Evolutionary conservation across 148 eudicot genomes (phyloP).

Genomic region (Rhododendron simsii): DNA sequence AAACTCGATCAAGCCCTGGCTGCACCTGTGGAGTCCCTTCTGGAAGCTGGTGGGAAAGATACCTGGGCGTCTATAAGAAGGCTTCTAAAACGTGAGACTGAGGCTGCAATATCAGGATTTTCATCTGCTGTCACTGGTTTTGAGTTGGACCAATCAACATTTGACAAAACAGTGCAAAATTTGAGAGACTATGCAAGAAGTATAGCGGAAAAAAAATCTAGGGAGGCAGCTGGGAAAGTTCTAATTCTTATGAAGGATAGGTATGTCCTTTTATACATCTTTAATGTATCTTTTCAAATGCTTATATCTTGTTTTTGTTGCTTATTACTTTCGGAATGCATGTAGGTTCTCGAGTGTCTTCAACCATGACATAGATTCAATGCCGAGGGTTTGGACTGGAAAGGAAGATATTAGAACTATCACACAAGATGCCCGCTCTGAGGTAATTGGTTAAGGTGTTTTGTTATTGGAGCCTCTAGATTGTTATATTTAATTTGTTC

Average conservation of each 20-base stretch:
- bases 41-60: slow-evolving; percentile 27
- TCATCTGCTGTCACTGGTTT: slow-evolving; percentile 22
- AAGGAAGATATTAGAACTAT: slow-evolving; percentile 44
- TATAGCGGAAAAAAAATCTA: slow-evolving; percentile 33
- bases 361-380: slow-evolving; percentile 41
- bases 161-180: slow-evolving; percentile 22
- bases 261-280: slow-evolving; percentile 11
- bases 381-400: slow-evolving; percentile 56
- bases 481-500: neutral
- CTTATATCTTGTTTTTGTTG: neutral
- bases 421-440: slow-evolving; percentile 35
- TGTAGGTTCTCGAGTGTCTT: slow-evolving; percentile 38
- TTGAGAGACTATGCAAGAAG: slow-evolving; percentile 32
- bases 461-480: neutral
- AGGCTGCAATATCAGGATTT: slow-evolving; percentile 15
- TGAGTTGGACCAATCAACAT: slow-evolving; percentile 27
- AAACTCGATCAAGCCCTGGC: slow-evolving; percentile 24
- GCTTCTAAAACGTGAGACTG: slow-evolving; percentile 33
- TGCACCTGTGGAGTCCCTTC: slow-evolving; percentile 36
- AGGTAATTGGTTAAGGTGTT: slow-evolving; percentile 19
- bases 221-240: slow-evolving; percentile 43
- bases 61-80: slow-evolving; percentile 40
- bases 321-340: neutral
- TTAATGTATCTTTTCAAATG: neutral
- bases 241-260: slow-evolving; percentile 49